Base-by-base conservation (phyloP, 176 grass and related monocot genomes). In the Oryza rufipogon region DNA sequence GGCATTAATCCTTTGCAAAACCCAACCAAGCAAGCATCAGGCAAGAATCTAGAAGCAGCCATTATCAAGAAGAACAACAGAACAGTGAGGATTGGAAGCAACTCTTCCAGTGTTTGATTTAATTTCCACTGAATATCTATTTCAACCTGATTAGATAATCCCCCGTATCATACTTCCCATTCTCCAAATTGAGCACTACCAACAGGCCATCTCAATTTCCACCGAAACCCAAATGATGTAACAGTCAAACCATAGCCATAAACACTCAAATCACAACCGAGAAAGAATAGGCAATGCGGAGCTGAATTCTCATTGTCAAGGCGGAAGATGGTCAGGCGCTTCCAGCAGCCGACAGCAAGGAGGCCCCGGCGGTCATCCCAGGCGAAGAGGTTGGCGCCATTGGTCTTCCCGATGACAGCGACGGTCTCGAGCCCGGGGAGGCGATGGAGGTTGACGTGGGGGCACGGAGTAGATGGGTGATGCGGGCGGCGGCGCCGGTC, bases 291-390 rank as follows among this genome's bases (percentile, higher is more conserved):
- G 60, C 47, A 66, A 49, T 26, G 79, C 33, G 32, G 30, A 30
- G 42, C 0, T 16, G 39, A 77, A 73, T 71, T 44, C 75, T 86
- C 84, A 99, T 93, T 83, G 73, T 99, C 93, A 47, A 99, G 96
- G 48, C 93, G 90, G 83, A 96, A 99, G 63, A 99, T 63, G 68
- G 87, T 89, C 42, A 99, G 91, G 68, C 93, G 90, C 87, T 89
- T 94, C 89, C 96, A 93, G 65, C 93, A 76, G 17, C 96, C 96
- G 23, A 89, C 90, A 60, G 86, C 91, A 6, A 99, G 87, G 64
- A 94, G 84, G 4, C 93, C 96, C 52, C 93, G 87, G 26, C 90
- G 68, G 58, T 99, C 96, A 70, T 99, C 93, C 96, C 96, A 99
- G 8, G 93, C 78, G 76, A 89, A 94, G 51, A 96, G 73, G 82